Base-by-base conservation (phyloP, 805 yeast genomes). In the Maudiozyma bulderi region DNA sequence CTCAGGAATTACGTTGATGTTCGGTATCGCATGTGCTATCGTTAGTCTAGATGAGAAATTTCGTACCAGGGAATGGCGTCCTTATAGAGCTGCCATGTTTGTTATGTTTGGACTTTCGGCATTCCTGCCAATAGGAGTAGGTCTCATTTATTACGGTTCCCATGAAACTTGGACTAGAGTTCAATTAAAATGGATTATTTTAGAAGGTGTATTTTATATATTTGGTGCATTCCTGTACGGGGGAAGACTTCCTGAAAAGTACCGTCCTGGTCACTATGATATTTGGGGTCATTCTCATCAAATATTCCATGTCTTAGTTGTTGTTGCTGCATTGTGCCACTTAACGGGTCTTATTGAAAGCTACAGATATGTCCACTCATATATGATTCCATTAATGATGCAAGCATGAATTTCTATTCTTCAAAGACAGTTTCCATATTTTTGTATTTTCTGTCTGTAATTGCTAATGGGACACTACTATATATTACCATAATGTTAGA, bases 211-310 rank as follows among this genome's bases (percentile, higher is more conserved):
- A 2, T 77, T 84, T 42, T 90, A 89, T 64, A 84, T 88, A 3
- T 54, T 69, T 6, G 97, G 97, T 0, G 96, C 96, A 0, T 71
- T 73, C 2, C 64, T 90, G 47, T 89, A 89, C 63, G 96, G 95
- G 0, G 62, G 73, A 28, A 72, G 96, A 51, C 64, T 85, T 34
- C 97, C 97, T 0, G 97, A 89, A 61, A 71, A 84, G 45, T 69
- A 72, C 40, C 55, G 54, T 5, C 86, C 87, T 0, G 89, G 89
- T 0, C 63, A 39, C 20, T 85, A 75, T 61, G 95, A 87, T 56
- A 58, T 78, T 9, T 73, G 78, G 65, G 95, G 95, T 1, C 84
- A 85, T 55, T 84, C 95, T 6, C 96, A 88, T 62, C 96, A 88
- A 60, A 74, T 88, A 8, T 87, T 88, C 61, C 95, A 87, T 62